Evolutionary conservation across 257 asterid genomes (phyloP), one percentile per base, ranked within the genome.

Genomic region (Ligustrum vulgare): DNA sequence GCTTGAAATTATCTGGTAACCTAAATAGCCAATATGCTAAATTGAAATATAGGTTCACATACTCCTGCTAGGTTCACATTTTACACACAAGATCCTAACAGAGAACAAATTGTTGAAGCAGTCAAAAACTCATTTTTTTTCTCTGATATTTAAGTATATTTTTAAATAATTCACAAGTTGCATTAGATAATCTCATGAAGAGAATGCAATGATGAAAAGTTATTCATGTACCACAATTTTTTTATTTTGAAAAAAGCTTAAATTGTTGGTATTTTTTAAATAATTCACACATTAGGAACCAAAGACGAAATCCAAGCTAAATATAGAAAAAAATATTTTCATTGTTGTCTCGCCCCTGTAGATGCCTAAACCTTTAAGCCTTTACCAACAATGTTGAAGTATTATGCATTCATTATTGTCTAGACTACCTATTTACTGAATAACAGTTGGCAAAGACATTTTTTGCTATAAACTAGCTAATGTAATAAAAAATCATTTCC

Each of bases 1-100:
- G 54, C 86, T 69, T 79, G 72, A 45, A 49, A 77, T 35, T 60
- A 31, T 72, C 56, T 39, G 70, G 45, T 56, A 66, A 77, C 77
- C 82, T 13, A 67, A 9, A 67, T n/a, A 18, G 11, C 13, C 25
- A 54, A 54, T 54, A 54, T n/a, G 5, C 3, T 7, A 54, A 8
- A n/a, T 11, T 54, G 23, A 54, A 54, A 54, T 54, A 18, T 54
- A 54, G n/a, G 13, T 54, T n/a, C 23, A 49, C 63, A 28, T 54
- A 22, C 25, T n/a, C 63, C 28, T 54, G 63, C 63, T 7, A 54
- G 4, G 63, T 54, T 54, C 23, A 54, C 3, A 54, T 54, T 54
- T n/a, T n/a, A 54, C 11, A 8, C 25, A 4, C 28, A 54, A 54
- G 63, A 4, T 54, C 63, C 63, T 54, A 54, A 54, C 12, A 18